Evolutionary conservation across 495 filamentous ascomycete genomes (phyloP), one percentile per base, ranked within the genome.

Genomic region (Glarea lozoyensis): DNA sequence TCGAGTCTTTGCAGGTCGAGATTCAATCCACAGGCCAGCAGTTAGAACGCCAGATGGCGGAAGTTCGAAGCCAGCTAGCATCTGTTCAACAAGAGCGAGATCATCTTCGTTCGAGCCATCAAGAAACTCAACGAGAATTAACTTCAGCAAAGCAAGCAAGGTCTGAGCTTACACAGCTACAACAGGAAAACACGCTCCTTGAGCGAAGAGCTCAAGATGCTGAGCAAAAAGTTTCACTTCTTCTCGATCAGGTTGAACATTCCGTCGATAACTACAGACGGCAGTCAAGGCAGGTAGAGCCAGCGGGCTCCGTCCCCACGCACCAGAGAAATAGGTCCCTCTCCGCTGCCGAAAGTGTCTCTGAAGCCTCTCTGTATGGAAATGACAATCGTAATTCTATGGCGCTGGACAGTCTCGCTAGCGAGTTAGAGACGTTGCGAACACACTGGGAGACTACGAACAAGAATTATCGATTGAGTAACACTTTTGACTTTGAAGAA

Each of bases 221-320:
- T 10, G 92, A 99, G 64, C 76, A 86, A 33, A 93, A 90, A 53
- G 93, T 97, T 35, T 84, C 82, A 30, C 77, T 94, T 57, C 77
- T 97, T 16, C 76, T 99, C 19, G 88, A 97, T 58, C 90, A 96
- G 55, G 86, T 99, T 22, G 89, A 89, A 56, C 76, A 76, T 11
- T 93, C 86, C 2, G 92, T 99, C 12, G 89, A 90, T 60, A 92
- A 90, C 54, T 96, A 94, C 61, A 84, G 92, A 34, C 81, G 92
- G 36, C 88, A 84, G 56, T 82, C 78, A 4, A 74, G 80, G 36
- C 58, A 60, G 20, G 50, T 62, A 11, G 69, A 72, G 38, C 37
- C 48, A 27, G 49, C 44, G 21, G 31, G 43, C 37, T 25, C 46
- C 37, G 57, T 58, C 38, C 30, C 38, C 18, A 50, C 53, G 30